Base-by-base conservation (phyloP, 768 basidiomycete genomes). In the Boletellus emodensis region DNA sequence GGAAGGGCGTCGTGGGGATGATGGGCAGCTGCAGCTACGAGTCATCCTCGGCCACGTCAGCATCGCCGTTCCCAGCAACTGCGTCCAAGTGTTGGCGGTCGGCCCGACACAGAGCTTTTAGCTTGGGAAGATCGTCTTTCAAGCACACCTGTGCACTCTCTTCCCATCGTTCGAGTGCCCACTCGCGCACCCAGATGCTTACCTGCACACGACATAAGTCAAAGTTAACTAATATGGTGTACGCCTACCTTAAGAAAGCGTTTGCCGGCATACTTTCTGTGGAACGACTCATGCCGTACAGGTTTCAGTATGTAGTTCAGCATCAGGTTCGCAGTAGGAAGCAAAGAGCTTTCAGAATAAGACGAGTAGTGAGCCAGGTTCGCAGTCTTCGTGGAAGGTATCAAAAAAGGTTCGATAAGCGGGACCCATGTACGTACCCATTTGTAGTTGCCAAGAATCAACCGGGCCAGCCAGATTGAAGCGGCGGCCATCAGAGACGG, bases 311-410 rank as follows among this genome's bases (percentile, higher is more conserved):
- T 73, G 62, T 93, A 94, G 68, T 91, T 88, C 58, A 96, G 64
- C 88, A 96, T 93, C 54, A 89, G 60, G 62, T 86, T 89, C 1
- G 90, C 94, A 0, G 82, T 83, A 0, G 90, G 88, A 30, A 94
- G 70, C 40, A 97, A 67, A 46, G 85, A 84, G 35, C 79, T 80
- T 69, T 94, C 90, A 4, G 85, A 72, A 66, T 93, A 96, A 26
- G 84, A 84, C 2, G 90, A 86, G 64, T 93, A 96, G 64, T 95
- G 91, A 11, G 85, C 85, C 38, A 95, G 70, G 61, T 90, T 95
- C 3, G 90, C 75, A 28, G 84, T 84, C 94, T 95, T 63, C 0
- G 14, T 35, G 44, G 4, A 34, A 24, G 70, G 18, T 47, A 47
- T 54, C 40, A 55, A 43, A 38, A 46, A 50, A 11, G 4, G 22